Conservation (phyloP, 768 basidiomycete genomes). For the Pilatotrama ljubarskyi region DNA sequence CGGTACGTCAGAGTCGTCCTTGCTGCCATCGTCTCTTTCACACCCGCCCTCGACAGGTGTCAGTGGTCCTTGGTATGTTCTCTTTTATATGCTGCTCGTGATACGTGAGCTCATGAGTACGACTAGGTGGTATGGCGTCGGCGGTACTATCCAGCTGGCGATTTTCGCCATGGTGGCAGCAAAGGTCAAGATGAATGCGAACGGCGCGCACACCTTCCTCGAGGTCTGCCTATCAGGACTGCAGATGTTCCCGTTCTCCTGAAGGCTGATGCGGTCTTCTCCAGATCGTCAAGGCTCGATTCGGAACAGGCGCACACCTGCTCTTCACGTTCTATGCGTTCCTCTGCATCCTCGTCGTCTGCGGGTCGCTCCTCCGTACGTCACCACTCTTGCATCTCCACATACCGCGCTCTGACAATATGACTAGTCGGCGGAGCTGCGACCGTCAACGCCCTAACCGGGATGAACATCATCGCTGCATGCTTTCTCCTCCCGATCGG, state of each 20-base stretch:
- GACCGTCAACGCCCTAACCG: conserved; percentile 32
- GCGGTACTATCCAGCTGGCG: conserved; percentile 53
- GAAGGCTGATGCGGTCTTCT: background rate
- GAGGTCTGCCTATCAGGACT: conserved; percentile 35
- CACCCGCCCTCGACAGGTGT: conserved; percentile 31
- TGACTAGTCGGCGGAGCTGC: conserved; percentile 29
- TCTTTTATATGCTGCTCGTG: background rate
- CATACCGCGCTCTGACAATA: conserved; percentile 29
- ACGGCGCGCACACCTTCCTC: conserved; percentile 56
- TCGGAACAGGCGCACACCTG: conserved; percentile 47
- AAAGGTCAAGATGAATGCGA: conserved; percentile 61
- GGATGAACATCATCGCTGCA: conserved; percentile 32
- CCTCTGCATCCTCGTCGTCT: conserved; percentile 51
- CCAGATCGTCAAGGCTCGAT: conserved; percentile 50
- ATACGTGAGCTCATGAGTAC: too few species aligned
- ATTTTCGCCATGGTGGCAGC: conserved; percentile 56
- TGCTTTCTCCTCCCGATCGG: conserved; percentile 34
- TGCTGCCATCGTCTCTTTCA: background rate
- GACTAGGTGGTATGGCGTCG: conserved; percentile 50
- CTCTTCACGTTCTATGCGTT: conserved; percentile 56
- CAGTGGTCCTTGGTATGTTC: conserved; percentile 50
- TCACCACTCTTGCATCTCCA: background rate
- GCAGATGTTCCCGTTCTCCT: too few species aligned
- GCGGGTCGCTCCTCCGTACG: conserved; percentile 50
- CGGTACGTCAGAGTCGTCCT: conserved; percentile 26